Base-by-base conservation (phyloP, 2,329 filamentous ascomycete species). In the Myrmaecium sp. region DNA sequence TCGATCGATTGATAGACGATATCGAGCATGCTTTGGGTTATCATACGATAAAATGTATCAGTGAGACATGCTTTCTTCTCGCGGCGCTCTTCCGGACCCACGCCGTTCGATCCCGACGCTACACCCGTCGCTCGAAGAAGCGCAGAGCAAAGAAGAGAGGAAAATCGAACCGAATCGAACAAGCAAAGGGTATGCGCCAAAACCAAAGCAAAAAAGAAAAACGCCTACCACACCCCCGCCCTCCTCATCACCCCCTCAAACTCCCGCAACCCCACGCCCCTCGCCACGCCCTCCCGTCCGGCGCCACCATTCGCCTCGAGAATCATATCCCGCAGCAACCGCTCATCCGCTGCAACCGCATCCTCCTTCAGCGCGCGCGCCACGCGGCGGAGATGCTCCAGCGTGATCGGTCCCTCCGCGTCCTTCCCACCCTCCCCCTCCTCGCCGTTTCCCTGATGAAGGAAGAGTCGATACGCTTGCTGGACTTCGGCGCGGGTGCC, bases 311-410 rank as follows among this genome's bases (percentile, higher is more conserved):
- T 94, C 25, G 86, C 89, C 60, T 95, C 86, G 25, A 83, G 58
- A 31, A 98, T 76, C 89, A 98, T 98, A 57, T 94, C 83, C 55
- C 69, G 71, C 44, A 98, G 57, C 44, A 92, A 54, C 25, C n/a
- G n/a, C n/a, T n/a, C n/a, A n/a, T 81, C 74, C 42, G 95, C 89
- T 32, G 70, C 69, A 14, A 92, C 74, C 27, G n/a, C n/a, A n/a
- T 74, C 81, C 54, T 93, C 82, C 52, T 82, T 80, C 41, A 98
- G 55, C 40, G 81, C 69, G 38, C 69, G 71, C 21, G 84, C 83
- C 28, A 94, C 74, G 42, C 76, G 64, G 44, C 70, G 69, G 46
- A 98, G 55, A 53, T 92, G 77, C 10, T 65, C 66, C 15, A 95
- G 43, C 2, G 78, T 89, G 37, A 98, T 92, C n/a, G 68, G 69